Conservation (phyloP, 2,329 filamentous ascomycete genomes). For the Dactylellina parvicollis region DNA sequence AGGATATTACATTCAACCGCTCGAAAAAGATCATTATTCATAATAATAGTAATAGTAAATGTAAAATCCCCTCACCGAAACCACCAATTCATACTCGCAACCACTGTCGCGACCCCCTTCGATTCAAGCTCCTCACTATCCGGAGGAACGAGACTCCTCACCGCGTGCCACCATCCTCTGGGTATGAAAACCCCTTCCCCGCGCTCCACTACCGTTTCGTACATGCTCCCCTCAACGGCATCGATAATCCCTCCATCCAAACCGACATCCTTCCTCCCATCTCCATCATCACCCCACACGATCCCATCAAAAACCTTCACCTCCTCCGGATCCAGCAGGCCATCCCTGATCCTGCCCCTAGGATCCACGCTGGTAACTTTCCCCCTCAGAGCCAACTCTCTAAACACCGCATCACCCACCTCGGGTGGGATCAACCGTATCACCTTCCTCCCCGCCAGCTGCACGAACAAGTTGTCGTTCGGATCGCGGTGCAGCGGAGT, state of each 20-base stretch:
- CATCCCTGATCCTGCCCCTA: conserved; percentile 11
- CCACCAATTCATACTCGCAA: conserved; percentile 53
- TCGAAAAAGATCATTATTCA: too few species aligned
- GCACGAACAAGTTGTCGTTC: conserved; percentile 91
- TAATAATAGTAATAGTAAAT: not conserved
- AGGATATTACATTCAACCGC: not conserved
- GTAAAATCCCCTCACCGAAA: conserved; percentile 14
- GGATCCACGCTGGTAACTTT: conserved; percentile 59
- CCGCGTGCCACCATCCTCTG: conserved; percentile 86
- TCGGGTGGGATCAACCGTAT: conserved; percentile 76
- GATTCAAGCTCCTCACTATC: conserved; percentile 55
- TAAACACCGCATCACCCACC: conserved; percentile 73
- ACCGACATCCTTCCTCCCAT: conserved; percentile 56
- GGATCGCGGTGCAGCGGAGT: conserved; percentile 92
- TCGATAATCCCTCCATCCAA: conserved; percentile 63
- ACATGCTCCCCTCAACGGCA: not conserved
- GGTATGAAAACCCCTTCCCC: conserved; percentile 83
- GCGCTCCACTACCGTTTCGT: conserved; percentile 63
- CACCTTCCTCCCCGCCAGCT: conserved; percentile 77
- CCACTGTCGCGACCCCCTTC: conserved; percentile 9
- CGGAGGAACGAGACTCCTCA: conserved; percentile 69
- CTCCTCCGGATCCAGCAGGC: conserved; percentile 47
- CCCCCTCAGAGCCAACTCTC: conserved; percentile 61
- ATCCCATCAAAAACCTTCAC: conserved; percentile 74
- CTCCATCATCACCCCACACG: conserved; percentile 82